These are phyloP conservation scores for Microsporum ferrugineum DNA, from an alignment of 2,329 filamentous ascomycete genomes.

Conservation along the genomic window DNA sequence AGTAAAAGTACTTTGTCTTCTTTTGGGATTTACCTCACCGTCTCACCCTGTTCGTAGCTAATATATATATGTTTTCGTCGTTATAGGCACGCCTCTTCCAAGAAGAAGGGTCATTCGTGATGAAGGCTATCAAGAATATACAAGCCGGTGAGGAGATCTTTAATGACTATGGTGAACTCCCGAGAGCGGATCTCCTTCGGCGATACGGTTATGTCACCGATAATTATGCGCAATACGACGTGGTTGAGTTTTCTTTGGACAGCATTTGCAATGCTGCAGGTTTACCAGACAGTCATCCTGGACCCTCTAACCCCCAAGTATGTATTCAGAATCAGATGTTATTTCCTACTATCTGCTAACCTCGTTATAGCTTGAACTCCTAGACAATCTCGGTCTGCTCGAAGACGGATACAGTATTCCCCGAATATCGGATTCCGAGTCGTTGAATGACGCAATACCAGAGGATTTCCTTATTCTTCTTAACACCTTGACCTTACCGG, in stretches of 20 bases:
- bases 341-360: constrained; percentile 4
- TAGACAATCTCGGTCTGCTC: constrained; percentile 52
- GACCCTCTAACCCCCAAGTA: constrained; percentile 26
- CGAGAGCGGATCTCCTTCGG: constrained; percentile 68
- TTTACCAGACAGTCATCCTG: constrained; percentile 20
- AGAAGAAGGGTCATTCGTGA: constrained; percentile 30
- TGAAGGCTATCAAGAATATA: constrained; percentile 2
- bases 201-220: constrained; percentile 79
- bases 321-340: not conserved
- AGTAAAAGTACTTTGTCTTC: constrained; percentile 16
- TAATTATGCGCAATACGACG: constrained; percentile 67
- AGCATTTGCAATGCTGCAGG: constrained; percentile 40
- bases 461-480: constrained; percentile 31
- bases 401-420: constrained; percentile 63
- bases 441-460: constrained; percentile 27
- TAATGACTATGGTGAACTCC: constrained; percentile 80
- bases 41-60: not conserved
- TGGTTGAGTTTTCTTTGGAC: constrained; percentile 62
- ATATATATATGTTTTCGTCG: not conserved
- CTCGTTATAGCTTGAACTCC: constrained; percentile 36
- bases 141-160: constrained; percentile 58
- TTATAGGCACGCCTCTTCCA: constrained; percentile 48
- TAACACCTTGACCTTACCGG: constrained; percentile 24
- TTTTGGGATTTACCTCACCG: not conserved
- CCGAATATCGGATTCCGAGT: constrained; percentile 20